A percentile compares a stretch with the other conserved stretches of the same genome.
These are phyloP conservation scores for Leccinellum luteum DNA, from an alignment of 768 basidiomycete species.

Conservation along the genomic window DNA sequence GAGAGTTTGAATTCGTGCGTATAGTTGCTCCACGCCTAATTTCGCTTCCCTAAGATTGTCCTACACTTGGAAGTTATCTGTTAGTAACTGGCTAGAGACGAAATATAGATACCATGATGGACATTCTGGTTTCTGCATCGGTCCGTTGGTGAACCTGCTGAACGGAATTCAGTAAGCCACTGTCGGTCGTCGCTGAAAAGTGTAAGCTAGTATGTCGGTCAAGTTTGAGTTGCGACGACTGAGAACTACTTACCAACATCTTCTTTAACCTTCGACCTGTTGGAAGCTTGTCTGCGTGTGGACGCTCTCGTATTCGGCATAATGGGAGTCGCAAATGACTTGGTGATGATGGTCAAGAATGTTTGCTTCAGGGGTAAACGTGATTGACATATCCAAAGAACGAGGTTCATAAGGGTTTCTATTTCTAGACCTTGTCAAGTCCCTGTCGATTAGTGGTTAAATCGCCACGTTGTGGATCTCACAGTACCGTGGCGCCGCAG, in stretches of 20 bases:
- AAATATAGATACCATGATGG: conserved; percentile 9
- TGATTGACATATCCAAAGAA: too few relatives aligned
- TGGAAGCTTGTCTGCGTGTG: background rate
- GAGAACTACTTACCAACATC: background rate
- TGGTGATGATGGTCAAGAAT: background rate
- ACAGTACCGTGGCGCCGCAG: conserved; percentile 36
- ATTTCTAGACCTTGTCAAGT: conserved; percentile 12
- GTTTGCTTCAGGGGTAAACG: too few relatives aligned
- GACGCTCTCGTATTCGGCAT: conserved; percentile 17
- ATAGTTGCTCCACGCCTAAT: conserved; percentile 11
- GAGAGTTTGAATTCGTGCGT: conserved; percentile 9
- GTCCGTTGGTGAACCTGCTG: background rate
- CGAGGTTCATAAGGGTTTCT: too few relatives aligned
- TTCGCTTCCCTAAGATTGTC: conserved; percentile 4
- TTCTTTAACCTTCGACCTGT: background rate
- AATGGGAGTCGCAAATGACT: background rate
- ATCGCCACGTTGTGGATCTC: conserved; percentile 40
- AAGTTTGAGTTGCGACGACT: background rate
- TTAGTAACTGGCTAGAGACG: background rate
- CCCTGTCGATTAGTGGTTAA: conserved; percentile 45
- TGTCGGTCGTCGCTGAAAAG: conserved; percentile 2
- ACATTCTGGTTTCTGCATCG: background rate
- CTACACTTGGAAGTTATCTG: conserved; percentile 5
- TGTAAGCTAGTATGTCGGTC: background rate
- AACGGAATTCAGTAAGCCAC: background rate